A percentile compares a stretch with the other conserved stretches of the same genome.
phyloP scores from a whole-genome alignment of 2,329 filamentous ascomycete species.

The Gremmenia infestans region DNA sequence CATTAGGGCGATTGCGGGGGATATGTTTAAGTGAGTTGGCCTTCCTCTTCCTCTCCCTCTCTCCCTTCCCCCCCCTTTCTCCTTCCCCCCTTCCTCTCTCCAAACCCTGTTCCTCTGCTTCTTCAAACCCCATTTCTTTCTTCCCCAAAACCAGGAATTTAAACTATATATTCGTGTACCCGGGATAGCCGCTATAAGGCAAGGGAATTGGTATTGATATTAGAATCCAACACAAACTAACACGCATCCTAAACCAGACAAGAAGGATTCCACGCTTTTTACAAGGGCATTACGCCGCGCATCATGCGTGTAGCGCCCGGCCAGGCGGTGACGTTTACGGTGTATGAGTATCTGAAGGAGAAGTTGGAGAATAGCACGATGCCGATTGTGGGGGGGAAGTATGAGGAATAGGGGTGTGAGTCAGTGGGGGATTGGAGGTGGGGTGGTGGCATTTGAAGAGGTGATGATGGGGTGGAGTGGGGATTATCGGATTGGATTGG shows the following conservation, averaged over 20 bases:
- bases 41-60: not conserved
- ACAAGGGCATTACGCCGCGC: constrained; percentile 96
- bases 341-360: constrained; percentile 73
- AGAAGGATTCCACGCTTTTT: constrained; percentile 92
- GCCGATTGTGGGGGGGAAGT: constrained; percentile 56
- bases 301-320: constrained; percentile 97
- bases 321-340: constrained; percentile 73
- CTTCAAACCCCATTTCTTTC: not conserved
- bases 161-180: no score
- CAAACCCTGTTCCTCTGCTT: not conserved
- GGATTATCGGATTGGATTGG: no score
- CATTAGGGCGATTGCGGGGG: constrained; percentile 71
- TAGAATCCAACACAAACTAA: not conserved
- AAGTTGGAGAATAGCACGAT: constrained; percentile 61
- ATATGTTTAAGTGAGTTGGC: constrained; percentile 71
- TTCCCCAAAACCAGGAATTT: no score
- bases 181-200: no score
- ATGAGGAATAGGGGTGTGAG: constrained; percentile 52
- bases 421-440: not conserved
- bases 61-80: no score
- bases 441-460: not conserved
- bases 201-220: not conserved
- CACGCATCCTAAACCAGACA: constrained; percentile 49
- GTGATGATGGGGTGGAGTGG: not conserved
- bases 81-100: no score